phyloP scores from a whole-genome alignment of 345 rosid species.

The Arabis alpina region DNA sequence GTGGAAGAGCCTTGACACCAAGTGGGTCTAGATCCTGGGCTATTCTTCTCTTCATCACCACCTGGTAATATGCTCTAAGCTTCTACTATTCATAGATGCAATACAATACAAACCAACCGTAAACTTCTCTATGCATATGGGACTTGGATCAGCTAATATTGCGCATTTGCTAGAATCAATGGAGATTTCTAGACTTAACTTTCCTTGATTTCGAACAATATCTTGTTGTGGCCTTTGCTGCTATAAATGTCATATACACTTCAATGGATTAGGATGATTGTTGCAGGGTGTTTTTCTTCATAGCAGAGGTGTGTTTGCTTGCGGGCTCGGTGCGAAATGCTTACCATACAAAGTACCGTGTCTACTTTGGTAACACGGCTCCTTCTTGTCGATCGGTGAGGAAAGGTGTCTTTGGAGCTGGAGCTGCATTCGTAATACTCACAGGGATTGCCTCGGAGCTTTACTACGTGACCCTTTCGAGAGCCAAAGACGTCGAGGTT shows the following conservation, averaged over 20 bases:
- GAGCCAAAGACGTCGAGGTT: constrained; percentile 49
- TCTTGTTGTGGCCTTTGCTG: neutral
- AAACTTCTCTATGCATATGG: neutral
- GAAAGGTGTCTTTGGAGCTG: constrained; percentile 89
- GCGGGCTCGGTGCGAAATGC: constrained; percentile 87
- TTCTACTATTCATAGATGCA: neutral
- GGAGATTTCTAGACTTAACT: neutral
- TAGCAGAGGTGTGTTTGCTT: constrained; percentile 84
- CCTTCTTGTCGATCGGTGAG: constrained; percentile 64
- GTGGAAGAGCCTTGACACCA: constrained; percentile 80
- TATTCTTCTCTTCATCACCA: constrained; percentile 67
- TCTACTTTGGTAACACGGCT: constrained; percentile 32
- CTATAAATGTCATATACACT: neutral
- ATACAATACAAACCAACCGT: neutral
- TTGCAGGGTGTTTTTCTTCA: constrained; percentile 83
- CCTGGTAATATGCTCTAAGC: constrained; percentile 58
- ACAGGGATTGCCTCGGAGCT: constrained; percentile 82
- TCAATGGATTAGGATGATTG: constrained; percentile 5
- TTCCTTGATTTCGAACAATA: neutral
- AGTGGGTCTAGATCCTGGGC: constrained; percentile 81
- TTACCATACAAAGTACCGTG: constrained; percentile 77
- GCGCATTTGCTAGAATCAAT: neutral
- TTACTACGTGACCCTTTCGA: constrained; percentile 71
- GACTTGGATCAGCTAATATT: neutral
- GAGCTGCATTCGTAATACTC: constrained; percentile 78